Conservation (phyloP, 768 basidiomycete genomes). For the Rossbeevera mucosa region DNA sequence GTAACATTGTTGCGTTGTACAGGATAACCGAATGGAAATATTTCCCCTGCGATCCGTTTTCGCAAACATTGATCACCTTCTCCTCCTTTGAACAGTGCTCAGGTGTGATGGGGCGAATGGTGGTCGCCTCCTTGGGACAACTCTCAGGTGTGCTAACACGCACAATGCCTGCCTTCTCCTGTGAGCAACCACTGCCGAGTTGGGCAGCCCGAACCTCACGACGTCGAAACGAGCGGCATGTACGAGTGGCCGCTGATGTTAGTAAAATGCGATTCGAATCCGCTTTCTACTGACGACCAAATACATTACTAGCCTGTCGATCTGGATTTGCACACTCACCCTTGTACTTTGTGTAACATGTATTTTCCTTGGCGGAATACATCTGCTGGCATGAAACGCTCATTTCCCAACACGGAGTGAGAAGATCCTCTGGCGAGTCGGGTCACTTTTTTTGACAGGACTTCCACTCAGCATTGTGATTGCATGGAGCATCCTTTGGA, state of each 20-base stretch:
- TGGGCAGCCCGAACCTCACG: neutral
- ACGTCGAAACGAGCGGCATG: neutral
- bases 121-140: neutral
- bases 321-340: neutral
- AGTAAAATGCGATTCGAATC: neutral
- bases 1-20: neutral
- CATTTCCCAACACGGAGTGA: neutral
- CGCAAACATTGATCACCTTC: neutral
- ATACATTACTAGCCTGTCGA: neutral
- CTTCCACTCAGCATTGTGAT: neutral
- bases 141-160: neutral
- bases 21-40: neutral
- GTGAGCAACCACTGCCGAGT: too few species aligned
- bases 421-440: neutral
- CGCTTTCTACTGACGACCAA: neutral
- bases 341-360: neutral
- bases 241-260: neutral
- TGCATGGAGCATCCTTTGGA: neutral
- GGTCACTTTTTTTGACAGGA: neutral
- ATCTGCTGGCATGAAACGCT: neutral
- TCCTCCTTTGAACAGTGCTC: neutral
- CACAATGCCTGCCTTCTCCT: neutral
- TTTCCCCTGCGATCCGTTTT: neutral
- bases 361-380: neutral
- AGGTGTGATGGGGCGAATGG: neutral